Conservation (phyloP, 2,329 filamentous ascomycete genomes). For the Teratosphaeria destructans region DNA sequence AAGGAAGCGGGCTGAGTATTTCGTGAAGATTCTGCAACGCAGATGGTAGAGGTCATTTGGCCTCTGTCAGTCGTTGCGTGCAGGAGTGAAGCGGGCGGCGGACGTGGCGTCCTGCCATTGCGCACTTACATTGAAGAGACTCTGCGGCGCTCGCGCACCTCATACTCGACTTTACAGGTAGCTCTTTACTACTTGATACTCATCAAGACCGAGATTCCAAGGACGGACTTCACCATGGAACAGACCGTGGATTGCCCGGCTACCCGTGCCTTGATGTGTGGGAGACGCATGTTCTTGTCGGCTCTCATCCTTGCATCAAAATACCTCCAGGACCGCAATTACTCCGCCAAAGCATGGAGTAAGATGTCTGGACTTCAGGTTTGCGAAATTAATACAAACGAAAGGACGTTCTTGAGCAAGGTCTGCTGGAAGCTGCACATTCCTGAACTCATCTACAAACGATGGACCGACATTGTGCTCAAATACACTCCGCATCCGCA, state of each 20-base stretch:
- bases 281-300: conserved; percentile 92
- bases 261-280: conserved; percentile 79
- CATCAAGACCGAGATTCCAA: conserved; percentile 81
- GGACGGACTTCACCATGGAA: conserved; percentile 75
- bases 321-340: conserved; percentile 95
- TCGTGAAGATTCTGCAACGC: conserved; percentile 77
- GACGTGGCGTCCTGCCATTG: conserved; percentile 73
- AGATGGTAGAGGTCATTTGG: conserved; percentile 97
- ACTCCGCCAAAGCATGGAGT: conserved; percentile 94
- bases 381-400: conserved; percentile 91
- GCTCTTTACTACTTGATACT: conserved; percentile 92
- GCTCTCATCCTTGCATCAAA: conserved; percentile 94
- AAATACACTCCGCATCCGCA: conserved; percentile 58
- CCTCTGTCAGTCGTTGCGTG: conserved; percentile 74
- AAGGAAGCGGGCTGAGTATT: conserved; percentile 25
- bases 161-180: conserved; percentile 94
- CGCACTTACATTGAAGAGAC: conserved; percentile 98
- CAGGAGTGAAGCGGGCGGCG: conserved; percentile 55
- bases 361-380: conserved; percentile 97
- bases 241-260: conserved; percentile 63
- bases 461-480: conserved; percentile 87
- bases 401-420: conserved; percentile 79
- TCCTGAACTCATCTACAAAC: conserved; percentile 74
- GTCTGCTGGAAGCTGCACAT: conserved; percentile 95
- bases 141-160: conserved; percentile 83